Base-by-base conservation (phyloP, 495 filamentous ascomycete species). In the Penicillium paradoxum region DNA sequence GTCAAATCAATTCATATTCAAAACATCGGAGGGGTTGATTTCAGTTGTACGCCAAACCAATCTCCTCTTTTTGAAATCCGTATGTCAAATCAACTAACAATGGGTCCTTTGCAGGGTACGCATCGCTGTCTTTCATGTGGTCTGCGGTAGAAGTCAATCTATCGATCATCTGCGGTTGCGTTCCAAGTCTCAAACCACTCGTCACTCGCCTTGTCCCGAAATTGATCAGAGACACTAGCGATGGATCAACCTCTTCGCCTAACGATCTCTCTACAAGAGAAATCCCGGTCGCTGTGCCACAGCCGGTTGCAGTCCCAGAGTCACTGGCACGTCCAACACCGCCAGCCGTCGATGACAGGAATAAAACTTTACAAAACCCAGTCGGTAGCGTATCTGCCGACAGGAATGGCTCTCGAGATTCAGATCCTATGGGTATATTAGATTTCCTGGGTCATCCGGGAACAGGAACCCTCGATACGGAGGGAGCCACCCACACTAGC, bases 121-220 rank as follows among this genome's bases (percentile, higher is more conserved):
- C 85, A 3, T 88, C 90, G 4, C 66, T 89, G 2, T 87, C 89
- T 0, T 88, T 95, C 64, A 90, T 96, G 86, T 97, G 90, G 91
- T 91, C 87, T 15, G 88, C 84, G 8, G 81, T 97, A 53, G 91
- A 96, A 67, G 89, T 96, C 66, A 91, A 95, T 59, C 76, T 90
- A 7, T 90, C 90, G 7, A 88, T 96, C 49, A 86, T 91, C 37
- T 93, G 88, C 53, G 91, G 83, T 42, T 96, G 90, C 59, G 85
- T 95, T 24, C 91, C 91, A 13, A 91, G 87, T 17, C 72, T 96
- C 55, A 97, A 96, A 61, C 91, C 91, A 13, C 75, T 97, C 15
- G 83, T 90, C 49, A 81, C 88, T 38, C 81, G 81, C 9, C 79
- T 93, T 42, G 65, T 92, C 19, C 91, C 91, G 4, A 76, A 81